phyloP scores from a whole-genome alignment of 75 land plant genomes.

The Chamaecyparis obtusa region DNA sequence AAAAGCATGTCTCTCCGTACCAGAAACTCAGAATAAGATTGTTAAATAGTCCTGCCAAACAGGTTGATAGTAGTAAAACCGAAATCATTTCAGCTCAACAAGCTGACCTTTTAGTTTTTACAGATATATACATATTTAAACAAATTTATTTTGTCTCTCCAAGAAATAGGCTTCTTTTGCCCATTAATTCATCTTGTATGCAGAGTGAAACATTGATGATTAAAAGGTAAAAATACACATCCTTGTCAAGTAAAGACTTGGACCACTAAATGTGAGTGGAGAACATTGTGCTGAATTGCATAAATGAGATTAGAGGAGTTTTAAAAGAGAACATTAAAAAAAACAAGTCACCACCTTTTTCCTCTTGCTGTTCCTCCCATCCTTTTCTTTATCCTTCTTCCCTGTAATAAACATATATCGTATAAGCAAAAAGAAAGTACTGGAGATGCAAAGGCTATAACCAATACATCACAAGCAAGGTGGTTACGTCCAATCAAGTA shows the following conservation, averaged over 20 bases:
- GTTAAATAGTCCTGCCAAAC: too few species aligned
- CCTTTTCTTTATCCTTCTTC: slow-evolving; percentile 48
- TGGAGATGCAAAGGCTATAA: neutral
- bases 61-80: too few species aligned
- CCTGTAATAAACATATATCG: slow-evolving; percentile 29
- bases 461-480: neutral
- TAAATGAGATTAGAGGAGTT: neutral
- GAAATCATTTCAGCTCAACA: too few species aligned
- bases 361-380: slow-evolving; percentile 47
- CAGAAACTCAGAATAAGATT: too few species aligned
- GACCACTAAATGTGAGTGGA: neutral
- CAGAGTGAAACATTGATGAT: too few species aligned
- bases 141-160: too few species aligned
- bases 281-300: neutral
- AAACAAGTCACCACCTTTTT: slow-evolving; percentile 48
- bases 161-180: too few species aligned
- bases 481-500: neutral
- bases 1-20: too few species aligned
- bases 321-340: neutral
- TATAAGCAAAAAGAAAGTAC: slow-evolving; percentile 4
- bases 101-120: too few species aligned
- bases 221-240: neutral
- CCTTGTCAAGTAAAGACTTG: neutral
- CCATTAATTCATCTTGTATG: too few species aligned
- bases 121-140: too few species aligned